A percentile compares a stretch with the other conserved stretches of the same genome.
phyloP scores from a whole-genome alignment of 2,329 filamentous ascomycete genomes.

The Cytospora schulzeri region DNA sequence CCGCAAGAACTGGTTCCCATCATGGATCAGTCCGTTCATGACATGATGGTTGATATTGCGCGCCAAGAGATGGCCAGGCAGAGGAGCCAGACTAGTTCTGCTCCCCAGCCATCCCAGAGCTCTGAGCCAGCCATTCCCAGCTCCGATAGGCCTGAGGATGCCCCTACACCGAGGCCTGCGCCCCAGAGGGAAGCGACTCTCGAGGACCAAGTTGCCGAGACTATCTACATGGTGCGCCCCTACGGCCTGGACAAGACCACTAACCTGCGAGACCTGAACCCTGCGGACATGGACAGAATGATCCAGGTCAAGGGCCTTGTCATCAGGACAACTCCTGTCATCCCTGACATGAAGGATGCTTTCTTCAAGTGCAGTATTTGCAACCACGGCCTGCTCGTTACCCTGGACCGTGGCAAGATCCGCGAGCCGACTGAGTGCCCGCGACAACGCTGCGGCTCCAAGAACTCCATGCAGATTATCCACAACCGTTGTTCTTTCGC shows the following conservation, averaged over 20 bases:
- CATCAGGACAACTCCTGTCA: conserved; percentile 92
- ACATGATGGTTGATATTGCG: conserved; percentile 88
- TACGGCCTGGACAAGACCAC: conserved; percentile 85
- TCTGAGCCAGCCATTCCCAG: conserved; percentile 78
- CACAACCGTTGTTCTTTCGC: conserved; percentile 95
- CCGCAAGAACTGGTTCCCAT: conserved; percentile 95
- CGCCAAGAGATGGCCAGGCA: conserved; percentile 75
- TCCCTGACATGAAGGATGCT: conserved; percentile 98
- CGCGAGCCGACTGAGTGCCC: conserved; percentile 91
- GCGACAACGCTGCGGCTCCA: conserved; percentile 75
- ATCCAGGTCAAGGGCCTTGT: conserved; percentile 94
- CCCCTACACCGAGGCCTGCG: conserved; percentile 46
- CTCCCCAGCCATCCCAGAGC: conserved; percentile 56
- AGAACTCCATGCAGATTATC: conserved; percentile 97
- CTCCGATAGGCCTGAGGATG: conserved; percentile 69
- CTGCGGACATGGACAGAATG: conserved; percentile 92
- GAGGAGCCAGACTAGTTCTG: conserved; percentile 62
- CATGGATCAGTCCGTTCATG: conserved; percentile 93
- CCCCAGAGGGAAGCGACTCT: conserved; percentile 59
- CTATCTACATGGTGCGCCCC: conserved; percentile 82
- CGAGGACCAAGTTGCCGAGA: conserved; percentile 79
- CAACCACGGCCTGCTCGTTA: conserved; percentile 86
- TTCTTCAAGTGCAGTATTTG: conserved; percentile 96
- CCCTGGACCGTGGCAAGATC: conserved; percentile 94
- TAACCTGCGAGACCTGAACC: conserved; percentile 93